Percentiles rank a stretch among this genome's conserved stretches.
These are phyloP conservation scores for Truncatella angustata DNA, from an alignment of 2,329 filamentous ascomycete genomes.

Conservation along the genomic window DNA sequence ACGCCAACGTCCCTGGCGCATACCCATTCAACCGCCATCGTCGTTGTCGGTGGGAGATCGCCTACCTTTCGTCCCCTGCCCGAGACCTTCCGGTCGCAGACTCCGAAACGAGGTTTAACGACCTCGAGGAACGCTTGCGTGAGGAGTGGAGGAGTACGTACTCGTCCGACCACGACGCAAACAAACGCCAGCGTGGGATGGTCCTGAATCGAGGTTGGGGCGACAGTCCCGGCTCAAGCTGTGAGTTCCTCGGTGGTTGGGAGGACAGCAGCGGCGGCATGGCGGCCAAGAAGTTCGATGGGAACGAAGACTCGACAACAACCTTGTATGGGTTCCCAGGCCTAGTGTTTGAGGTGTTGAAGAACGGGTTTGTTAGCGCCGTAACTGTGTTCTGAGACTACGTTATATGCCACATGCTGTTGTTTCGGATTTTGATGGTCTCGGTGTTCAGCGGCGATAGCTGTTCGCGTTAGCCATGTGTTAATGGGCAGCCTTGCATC, in stretches of 20 bases:
- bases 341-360: constrained; percentile 90
- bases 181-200: constrained; percentile 67
- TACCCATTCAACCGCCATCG: constrained; percentile 96
- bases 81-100: constrained; percentile 44
- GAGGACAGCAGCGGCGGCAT: constrained; percentile 65
- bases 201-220: constrained; percentile 89
- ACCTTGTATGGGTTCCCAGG: constrained; percentile 93
- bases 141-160: constrained; percentile 69
- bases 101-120: constrained; percentile 77
- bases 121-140: constrained; percentile 67
- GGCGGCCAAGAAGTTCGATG: constrained; percentile 51
- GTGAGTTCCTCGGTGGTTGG: constrained; percentile 81
- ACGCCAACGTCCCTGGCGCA: constrained; percentile 91
- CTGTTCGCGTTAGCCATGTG: too few relatives aligned
- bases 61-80: constrained; percentile 50
- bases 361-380: constrained; percentile 85
- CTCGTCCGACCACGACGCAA: constrained; percentile 49
- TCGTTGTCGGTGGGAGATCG: constrained; percentile 81
- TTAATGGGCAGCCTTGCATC: too few relatives aligned
- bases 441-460: too few relatives aligned
- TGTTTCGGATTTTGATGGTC: too few relatives aligned
- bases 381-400: constrained; percentile 75
- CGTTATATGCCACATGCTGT: too few relatives aligned
- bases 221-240: constrained; percentile 86
- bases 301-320: constrained; percentile 62